phyloP scores from a whole-genome alignment of 2,329 filamentous ascomycete genomes.

The Paecilomyces sp. region DNA sequence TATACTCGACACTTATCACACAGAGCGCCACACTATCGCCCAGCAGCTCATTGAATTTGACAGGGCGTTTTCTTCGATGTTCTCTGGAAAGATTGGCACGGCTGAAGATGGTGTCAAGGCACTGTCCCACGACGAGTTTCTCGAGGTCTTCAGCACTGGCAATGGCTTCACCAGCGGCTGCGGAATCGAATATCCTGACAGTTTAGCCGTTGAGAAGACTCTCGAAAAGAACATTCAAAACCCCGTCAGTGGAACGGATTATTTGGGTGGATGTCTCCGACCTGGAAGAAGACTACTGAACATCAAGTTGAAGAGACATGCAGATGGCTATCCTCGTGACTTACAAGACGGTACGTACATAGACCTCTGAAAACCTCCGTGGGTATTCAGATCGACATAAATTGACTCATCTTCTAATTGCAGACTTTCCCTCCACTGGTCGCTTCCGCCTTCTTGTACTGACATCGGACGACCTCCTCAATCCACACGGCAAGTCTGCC shows the following conservation, averaged over 20 bases:
- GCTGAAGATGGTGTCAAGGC: conserved; percentile 15
- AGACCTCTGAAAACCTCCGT: background rate
- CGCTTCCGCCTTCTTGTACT: conserved; percentile 30
- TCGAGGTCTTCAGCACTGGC: conserved; percentile 28
- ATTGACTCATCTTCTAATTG: background rate
- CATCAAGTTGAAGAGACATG: conserved; percentile 25
- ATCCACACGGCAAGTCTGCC: conserved; percentile 19
- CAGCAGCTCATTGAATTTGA: conserved; percentile 34
- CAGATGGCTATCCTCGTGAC: conserved; percentile 27
- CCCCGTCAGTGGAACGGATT: conserved; percentile 24
- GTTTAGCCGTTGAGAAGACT: conserved; percentile 17
- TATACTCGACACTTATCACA: conserved; percentile 31
- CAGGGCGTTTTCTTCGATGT: conserved; percentile 31
- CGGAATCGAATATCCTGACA: conserved; percentile 30
- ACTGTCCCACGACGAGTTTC: conserved; percentile 27
- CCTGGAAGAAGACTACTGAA: conserved; percentile 29
- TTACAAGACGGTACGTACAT: conserved; percentile 27
- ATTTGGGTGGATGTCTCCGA: conserved; percentile 24
- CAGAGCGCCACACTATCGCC: conserved; percentile 29
- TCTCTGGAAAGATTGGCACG: conserved; percentile 29
- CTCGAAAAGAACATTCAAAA: conserved; percentile 7
- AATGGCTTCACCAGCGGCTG: conserved; percentile 34
- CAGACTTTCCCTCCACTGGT: conserved; percentile 30
- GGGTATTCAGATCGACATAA: background rate
- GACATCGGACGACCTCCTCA: conserved; percentile 26